phyloP scores from a whole-genome alignment of 78 protist genomes.

The Dictyostelium citrinum region DNA sequence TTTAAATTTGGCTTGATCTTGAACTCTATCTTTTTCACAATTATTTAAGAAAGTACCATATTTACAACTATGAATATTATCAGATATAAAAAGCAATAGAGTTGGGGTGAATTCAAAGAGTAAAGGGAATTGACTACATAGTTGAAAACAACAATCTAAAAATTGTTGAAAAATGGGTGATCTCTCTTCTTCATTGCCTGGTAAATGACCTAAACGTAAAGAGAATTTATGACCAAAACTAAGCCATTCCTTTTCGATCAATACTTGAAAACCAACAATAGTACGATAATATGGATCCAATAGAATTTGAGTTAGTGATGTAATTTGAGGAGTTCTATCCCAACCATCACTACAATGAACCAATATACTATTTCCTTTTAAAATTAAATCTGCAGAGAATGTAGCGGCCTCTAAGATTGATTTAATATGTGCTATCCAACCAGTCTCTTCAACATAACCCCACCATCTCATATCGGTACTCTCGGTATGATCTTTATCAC shows the following conservation, averaged over 20 bases:
- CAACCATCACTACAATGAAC: constrained; percentile 90
- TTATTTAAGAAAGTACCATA: constrained; percentile 74
- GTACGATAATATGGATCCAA: constrained; percentile 85
- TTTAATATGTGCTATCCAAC: constrained; percentile 39
- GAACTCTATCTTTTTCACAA: constrained; percentile 41
- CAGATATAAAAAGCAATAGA: constrained; percentile 47
- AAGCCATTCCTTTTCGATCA: constrained; percentile 95
- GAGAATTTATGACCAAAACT: constrained; percentile 92
- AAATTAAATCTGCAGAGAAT: constrained; percentile 36
- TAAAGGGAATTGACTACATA: constrained; percentile 82
- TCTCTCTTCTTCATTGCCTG: constrained; percentile 44
- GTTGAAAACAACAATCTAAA: constrained; percentile 91
- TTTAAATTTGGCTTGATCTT: neutral
- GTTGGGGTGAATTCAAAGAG: constrained; percentile 90
- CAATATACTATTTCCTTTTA: constrained; percentile 6
- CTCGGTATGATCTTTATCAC: neutral
- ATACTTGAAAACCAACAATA: constrained; percentile 83
- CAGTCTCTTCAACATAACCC: constrained; percentile 5
- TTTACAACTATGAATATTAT: constrained; percentile 43
- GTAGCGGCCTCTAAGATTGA: neutral
- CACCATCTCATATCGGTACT: neutral
- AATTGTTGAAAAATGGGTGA: constrained; percentile 95
- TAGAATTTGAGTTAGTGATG: constrained; percentile 78
- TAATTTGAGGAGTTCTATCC: constrained; percentile 92
- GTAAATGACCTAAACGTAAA: constrained; percentile 41